phyloP scores from a whole-genome alignment of 2,329 filamentous ascomycete genomes.

The Chrysoporthe puriensis region DNA sequence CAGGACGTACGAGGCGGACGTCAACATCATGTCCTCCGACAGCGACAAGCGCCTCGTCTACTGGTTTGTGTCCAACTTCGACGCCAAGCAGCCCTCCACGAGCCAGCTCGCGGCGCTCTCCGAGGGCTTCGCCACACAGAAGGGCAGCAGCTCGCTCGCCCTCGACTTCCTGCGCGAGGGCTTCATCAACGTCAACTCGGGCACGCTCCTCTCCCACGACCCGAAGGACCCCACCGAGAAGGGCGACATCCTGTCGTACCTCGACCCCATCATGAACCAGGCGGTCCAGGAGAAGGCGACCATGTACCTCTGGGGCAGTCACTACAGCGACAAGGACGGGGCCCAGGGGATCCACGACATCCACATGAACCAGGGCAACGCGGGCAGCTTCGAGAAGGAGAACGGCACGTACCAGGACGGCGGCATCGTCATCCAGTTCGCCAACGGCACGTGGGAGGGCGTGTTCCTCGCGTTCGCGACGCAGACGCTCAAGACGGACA shows the following conservation, averaged over 20 bases:
- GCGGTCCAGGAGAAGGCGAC: conserved; percentile 41
- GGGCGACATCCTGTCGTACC: conserved; percentile 39
- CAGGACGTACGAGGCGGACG: conserved; percentile 29
- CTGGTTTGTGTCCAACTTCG: conserved; percentile 51
- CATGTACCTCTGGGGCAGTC: conserved; percentile 43
- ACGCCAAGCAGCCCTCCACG: conserved; percentile 34
- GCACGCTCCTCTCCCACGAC: conserved; percentile 29
- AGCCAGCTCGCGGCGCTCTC: conserved; percentile 26
- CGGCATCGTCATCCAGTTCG: conserved; percentile 40
- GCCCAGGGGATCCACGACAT: conserved; percentile 48
- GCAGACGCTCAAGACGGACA: conserved; percentile 42
- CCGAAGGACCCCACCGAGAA: conserved; percentile 21
- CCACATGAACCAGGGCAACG: conserved; percentile 40
- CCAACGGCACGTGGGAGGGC: conserved; percentile 43
- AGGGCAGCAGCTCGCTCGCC: conserved; percentile 27
- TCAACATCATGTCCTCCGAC: conserved; percentile 34
- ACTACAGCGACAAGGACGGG: conserved; percentile 37
- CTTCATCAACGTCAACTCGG: conserved; percentile 32
- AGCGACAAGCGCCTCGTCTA: conserved; percentile 47
- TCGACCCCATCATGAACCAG: conserved; percentile 40
- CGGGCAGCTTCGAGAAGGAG: conserved; percentile 29
- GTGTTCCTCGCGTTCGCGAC: conserved; percentile 45
- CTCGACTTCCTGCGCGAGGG: conserved; percentile 31
- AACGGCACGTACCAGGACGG: conserved; percentile 44
- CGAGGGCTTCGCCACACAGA: conserved; percentile 28